Percentiles rank a stretch among this genome's conserved stretches.
Conservation (phyloP, 805 yeast species). For the Sugiyamaella chiloensis region DNA sequence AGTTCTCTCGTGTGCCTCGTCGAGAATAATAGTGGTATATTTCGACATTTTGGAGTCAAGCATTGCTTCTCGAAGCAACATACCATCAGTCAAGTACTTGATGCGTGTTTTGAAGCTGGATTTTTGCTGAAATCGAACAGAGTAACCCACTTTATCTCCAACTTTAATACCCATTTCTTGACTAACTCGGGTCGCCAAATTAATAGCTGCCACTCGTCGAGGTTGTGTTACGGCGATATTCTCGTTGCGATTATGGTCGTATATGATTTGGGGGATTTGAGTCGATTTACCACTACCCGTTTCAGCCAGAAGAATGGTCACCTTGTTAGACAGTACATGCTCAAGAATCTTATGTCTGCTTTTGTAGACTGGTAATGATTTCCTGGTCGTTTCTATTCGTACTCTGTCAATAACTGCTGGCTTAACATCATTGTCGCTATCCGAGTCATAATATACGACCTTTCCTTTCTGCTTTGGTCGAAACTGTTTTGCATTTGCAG, state of each 20-base stretch:
- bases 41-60: slow-evolving; percentile 57
- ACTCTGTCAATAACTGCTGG: neutral
- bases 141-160: slow-evolving; percentile 86
- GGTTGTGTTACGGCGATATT: slow-evolving; percentile 93
- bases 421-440: slow-evolving; percentile 18
- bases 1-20: slow-evolving; percentile 98
- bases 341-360: slow-evolving; percentile 62
- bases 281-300: slow-evolving; percentile 99
- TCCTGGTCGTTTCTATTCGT: slow-evolving; percentile 26
- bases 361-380: slow-evolving; percentile 73
- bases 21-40: slow-evolving; percentile 77
- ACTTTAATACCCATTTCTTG: slow-evolving; percentile 75
- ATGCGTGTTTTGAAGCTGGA: slow-evolving; percentile 59
- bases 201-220: slow-evolving; percentile 95
- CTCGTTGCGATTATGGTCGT: slow-evolving; percentile 42
- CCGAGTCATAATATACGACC: slow-evolving; percentile 21
- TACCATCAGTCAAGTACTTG: slow-evolving; percentile 94
- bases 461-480: slow-evolving; percentile 1
- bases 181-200: slow-evolving; percentile 87
- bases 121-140: slow-evolving; percentile 84
- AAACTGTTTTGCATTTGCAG: neutral
- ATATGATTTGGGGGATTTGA: slow-evolving; percentile 89
- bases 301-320: slow-evolving; percentile 86
- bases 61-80: slow-evolving; percentile 90
- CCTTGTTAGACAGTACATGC: slow-evolving; percentile 54